These are phyloP conservation scores for Colletotrichum magnum DNA, from an alignment of 2,329 filamentous ascomycete genomes.

Conservation along the genomic window DNA sequence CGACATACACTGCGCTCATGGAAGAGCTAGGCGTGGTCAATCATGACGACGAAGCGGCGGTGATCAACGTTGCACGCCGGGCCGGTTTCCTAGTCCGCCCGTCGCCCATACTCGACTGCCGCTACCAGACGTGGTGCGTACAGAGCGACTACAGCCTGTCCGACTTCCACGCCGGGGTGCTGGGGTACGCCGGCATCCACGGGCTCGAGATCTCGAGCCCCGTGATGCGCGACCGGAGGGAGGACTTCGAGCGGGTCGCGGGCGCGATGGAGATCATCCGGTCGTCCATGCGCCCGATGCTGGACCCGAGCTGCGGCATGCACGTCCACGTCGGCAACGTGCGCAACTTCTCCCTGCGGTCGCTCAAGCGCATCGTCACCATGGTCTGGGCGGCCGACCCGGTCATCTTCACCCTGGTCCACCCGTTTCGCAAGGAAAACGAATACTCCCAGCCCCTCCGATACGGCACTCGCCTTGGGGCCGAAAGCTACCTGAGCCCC, in stretches of 20 bases:
- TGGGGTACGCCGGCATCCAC: conserved; percentile 19
- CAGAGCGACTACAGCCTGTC: conserved; percentile 21
- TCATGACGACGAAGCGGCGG: background rate
- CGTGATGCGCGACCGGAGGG: background rate
- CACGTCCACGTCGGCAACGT: conserved; percentile 33
- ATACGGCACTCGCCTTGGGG: background rate
- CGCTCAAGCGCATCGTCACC: conserved; percentile 21
- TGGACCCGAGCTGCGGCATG: conserved; percentile 9
- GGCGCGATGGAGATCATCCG: conserved; percentile 20
- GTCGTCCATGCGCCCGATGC: conserved; percentile 11
- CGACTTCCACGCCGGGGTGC: background rate
- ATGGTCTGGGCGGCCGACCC: conserved; percentile 21
- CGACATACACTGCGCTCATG: background rate
- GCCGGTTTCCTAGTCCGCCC: background rate
- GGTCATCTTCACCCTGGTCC: conserved; percentile 10
- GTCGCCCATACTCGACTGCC: background rate
- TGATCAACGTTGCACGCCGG: background rate
- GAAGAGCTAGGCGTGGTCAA: background rate
- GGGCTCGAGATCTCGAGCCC: conserved; percentile 31
- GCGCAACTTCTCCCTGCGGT: conserved; percentile 13
- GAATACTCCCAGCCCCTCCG: background rate
- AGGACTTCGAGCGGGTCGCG: conserved; percentile 8
- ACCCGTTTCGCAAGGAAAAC: conserved; percentile 4
- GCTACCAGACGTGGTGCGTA: conserved; percentile 25
- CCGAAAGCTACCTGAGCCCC: background rate